Evolutionary conservation across 2,329 filamentous ascomycete species (phyloP).

Genomic region (Exophiala spinifera): DNA sequence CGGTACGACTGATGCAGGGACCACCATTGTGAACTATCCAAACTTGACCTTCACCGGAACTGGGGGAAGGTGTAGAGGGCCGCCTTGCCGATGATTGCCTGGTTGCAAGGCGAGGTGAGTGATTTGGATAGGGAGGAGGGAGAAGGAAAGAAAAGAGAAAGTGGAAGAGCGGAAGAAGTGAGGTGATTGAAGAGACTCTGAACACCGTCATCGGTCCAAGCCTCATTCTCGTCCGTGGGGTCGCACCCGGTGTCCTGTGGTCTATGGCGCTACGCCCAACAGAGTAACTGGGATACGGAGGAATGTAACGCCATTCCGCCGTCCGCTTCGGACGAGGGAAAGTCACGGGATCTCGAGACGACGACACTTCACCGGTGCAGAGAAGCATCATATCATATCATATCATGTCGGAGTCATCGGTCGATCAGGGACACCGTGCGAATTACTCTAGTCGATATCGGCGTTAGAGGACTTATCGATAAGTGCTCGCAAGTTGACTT

Average conservation of each 20-base stretch:
- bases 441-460: too few species aligned
- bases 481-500: too few species aligned
- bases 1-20: conserved; percentile 3
- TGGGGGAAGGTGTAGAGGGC: background rate
- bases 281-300: conserved; percentile 10
- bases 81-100: conserved; percentile 21
- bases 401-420: too few species aligned
- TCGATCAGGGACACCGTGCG: too few species aligned
- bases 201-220: background rate
- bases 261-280: conserved; percentile 2
- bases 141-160: conserved; percentile 13
- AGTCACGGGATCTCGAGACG: too few species aligned
- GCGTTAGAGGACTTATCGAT: too few species aligned
- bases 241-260: background rate
- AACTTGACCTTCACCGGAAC: conserved; percentile 12
- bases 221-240: conserved; percentile 2
- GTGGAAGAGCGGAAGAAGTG: conserved; percentile 6
- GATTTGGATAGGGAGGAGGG: conserved; percentile 1
- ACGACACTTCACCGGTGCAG: too few species aligned
- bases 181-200: background rate
- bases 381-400: too few species aligned
- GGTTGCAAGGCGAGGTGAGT: conserved; percentile 15
- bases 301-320: too few species aligned
- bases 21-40: conserved; percentile 25
- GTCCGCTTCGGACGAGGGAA: background rate